These are phyloP conservation scores for Penicillium aurantiogriseum DNA, from an alignment of 2,329 filamentous ascomycete genomes.

Conservation along the genomic window DNA sequence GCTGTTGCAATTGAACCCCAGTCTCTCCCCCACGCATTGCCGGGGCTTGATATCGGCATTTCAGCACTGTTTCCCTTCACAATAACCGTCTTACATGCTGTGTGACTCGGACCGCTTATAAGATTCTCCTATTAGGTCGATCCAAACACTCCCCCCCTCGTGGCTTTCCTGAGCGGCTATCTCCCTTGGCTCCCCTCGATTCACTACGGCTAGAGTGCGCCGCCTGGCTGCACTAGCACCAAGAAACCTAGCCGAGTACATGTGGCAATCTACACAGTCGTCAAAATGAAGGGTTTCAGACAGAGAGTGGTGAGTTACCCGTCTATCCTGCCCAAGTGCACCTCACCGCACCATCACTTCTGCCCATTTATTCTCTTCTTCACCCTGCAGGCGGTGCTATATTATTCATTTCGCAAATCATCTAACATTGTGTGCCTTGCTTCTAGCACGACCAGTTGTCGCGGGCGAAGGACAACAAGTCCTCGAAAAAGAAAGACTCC, in stretches of 20 bases:
- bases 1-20: constrained; percentile 16
- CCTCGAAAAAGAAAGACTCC: constrained; percentile 62
- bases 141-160: constrained; percentile 30
- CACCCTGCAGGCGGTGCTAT: constrained; percentile 8
- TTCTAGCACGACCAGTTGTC: constrained; percentile 76
- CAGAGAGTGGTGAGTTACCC: constrained; percentile 82
- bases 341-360: constrained; percentile 27
- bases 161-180: constrained; percentile 26
- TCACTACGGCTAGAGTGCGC: constrained; percentile 38
- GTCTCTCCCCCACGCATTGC: background rate
- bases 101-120: constrained; percentile 29
- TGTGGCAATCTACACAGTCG: constrained; percentile 36
- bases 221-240: constrained; percentile 37
- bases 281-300: constrained; percentile 93
- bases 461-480: constrained; percentile 86
- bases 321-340: constrained; percentile 11
- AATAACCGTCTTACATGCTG: constrained; percentile 5
- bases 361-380: constrained; percentile 29
- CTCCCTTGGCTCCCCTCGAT: constrained; percentile 21
- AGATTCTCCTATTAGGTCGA: constrained; percentile 29
- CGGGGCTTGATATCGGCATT: background rate
- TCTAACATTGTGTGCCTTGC: constrained; percentile 8
- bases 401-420: background rate
- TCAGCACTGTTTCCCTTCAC: background rate
- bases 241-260: constrained; percentile 34